Evolutionary conservation across 306 rosid genomes (phyloP).

Genomic region (Begonia peltatifolia): DNA sequence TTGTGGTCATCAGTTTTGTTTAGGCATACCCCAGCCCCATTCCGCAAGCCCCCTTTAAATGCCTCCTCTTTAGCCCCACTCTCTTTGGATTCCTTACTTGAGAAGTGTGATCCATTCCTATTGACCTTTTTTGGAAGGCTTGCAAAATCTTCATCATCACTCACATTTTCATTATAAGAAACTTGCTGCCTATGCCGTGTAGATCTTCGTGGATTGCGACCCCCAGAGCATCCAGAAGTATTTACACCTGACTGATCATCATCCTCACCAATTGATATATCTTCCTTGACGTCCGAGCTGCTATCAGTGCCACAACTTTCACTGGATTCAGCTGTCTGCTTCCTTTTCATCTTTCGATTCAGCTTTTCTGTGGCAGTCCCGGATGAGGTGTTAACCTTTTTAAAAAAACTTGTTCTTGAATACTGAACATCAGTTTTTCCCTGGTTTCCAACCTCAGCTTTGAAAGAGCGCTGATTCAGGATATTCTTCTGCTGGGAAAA

Average conservation of each 20-base stretch:
- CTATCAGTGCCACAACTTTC: conserved; percentile 34
- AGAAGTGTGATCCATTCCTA: conserved; percentile 23
- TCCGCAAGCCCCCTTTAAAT: not conserved
- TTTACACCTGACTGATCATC: conserved; percentile 17
- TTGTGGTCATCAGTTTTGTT: too few relatives aligned
- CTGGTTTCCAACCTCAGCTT: conserved; percentile 25
- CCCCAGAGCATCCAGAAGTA: conserved; percentile 12
- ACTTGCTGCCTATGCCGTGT: conserved; percentile 51
- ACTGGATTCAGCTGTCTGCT: conserved; percentile 35
- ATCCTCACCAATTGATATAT: conserved; percentile 16
- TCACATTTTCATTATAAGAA: conserved; percentile 55
- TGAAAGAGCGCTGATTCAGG: conserved; percentile 23
- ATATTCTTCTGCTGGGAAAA: conserved; percentile 26
- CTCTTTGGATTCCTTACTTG: conserved; percentile 11
- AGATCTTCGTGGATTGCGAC: conserved; percentile 55
- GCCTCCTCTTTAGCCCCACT: conserved; percentile 22
- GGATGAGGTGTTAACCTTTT: conserved; percentile 14
- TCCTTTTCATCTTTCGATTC: conserved; percentile 41
- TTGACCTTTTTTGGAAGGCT: conserved; percentile 24
- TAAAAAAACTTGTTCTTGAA: conserved; percentile 14
- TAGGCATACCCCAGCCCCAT: too few relatives aligned
- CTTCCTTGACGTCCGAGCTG: conserved; percentile 53
- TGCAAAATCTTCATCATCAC: conserved; percentile 28
- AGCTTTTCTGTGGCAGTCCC: conserved; percentile 21
- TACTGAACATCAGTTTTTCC: conserved; percentile 19